These are phyloP conservation scores for Hyphopichia buzzinii DNA, from an alignment of 1,139 yeast species.

Conservation along the genomic window DNA sequence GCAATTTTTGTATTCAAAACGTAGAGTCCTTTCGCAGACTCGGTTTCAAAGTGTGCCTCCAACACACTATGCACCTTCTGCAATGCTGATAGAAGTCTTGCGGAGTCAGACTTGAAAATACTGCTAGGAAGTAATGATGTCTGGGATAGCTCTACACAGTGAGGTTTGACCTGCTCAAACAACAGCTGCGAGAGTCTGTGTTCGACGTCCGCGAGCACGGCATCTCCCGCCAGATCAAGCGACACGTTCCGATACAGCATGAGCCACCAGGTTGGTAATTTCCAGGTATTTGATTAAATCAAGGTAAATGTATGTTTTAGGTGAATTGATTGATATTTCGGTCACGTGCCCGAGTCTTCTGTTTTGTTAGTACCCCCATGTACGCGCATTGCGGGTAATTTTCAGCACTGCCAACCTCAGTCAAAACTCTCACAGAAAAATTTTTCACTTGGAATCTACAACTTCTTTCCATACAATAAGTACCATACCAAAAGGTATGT, in stretches of 20 bases:
- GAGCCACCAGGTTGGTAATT: background rate
- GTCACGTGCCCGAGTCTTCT: too few relatives aligned
- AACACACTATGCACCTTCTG: constrained; percentile 10
- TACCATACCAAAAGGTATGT: too few relatives aligned
- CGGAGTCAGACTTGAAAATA: constrained; percentile 12
- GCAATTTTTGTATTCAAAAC: constrained; percentile 32
- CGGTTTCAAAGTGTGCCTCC: constrained; percentile 13
- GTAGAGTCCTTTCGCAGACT: constrained; percentile 16
- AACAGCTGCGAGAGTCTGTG: constrained; percentile 25
- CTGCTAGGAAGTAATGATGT: constrained; percentile 15
- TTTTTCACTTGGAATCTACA: too few relatives aligned
- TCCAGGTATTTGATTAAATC: too few relatives aligned
- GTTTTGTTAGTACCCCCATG: too few relatives aligned
- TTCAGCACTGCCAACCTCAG: too few relatives aligned
- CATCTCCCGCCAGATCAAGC: background rate
- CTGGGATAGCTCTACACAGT: constrained; percentile 32
- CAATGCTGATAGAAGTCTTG: constrained; percentile 11
- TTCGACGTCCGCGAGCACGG: constrained; percentile 1
- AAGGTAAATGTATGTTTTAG: too few relatives aligned
- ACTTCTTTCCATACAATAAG: too few relatives aligned
- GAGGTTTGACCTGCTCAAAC: constrained; percentile 30
- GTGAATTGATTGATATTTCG: too few relatives aligned
- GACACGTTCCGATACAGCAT: background rate
- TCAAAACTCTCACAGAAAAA: too few relatives aligned
- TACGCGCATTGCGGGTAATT: too few relatives aligned